A percentile compares a stretch with the other conserved stretches of the same genome.
phyloP scores from a whole-genome alignment of 1,139 yeast genomes.

The Candida glucosophila region DNA sequence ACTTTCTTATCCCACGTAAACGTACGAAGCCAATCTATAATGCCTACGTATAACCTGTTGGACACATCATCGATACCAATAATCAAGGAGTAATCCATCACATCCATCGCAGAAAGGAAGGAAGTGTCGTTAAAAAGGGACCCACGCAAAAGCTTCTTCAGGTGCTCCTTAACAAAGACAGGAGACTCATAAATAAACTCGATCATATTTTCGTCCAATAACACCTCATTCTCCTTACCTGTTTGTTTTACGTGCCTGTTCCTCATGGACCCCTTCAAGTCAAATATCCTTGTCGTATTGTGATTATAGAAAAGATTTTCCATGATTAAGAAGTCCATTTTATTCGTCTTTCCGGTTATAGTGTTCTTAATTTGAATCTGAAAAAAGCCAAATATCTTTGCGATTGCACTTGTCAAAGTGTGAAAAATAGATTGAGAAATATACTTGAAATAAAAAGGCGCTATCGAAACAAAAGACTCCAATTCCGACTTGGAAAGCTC shows the following conservation, averaged over 20 bases:
- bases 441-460: slow-evolving; percentile 93
- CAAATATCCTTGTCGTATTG: slow-evolving; percentile 81
- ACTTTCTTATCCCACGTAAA: slow-evolving; percentile 98
- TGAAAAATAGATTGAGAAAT: slow-evolving; percentile 94
- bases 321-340: slow-evolving; percentile 91
- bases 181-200: slow-evolving; percentile 97
- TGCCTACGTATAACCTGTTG: slow-evolving; percentile 75
- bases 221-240: slow-evolving; percentile 89
- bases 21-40: slow-evolving; percentile 90
- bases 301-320: slow-evolving; percentile 87
- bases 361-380: slow-evolving; percentile 84
- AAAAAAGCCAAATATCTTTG: slow-evolving; percentile 91
- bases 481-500: slow-evolving; percentile 83
- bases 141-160: slow-evolving; percentile 75
- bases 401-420: slow-evolving; percentile 87
- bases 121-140: slow-evolving; percentile 93
- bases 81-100: slow-evolving; percentile 95
- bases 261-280: slow-evolving; percentile 95
- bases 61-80: slow-evolving; percentile 73
- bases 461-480: slow-evolving; percentile 90
- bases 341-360: slow-evolving; percentile 63
- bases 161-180: slow-evolving; percentile 85
- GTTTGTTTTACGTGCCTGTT: slow-evolving; percentile 95
- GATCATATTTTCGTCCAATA: slow-evolving; percentile 95
- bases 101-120: slow-evolving; percentile 93